Conservation (phyloP, 495 filamentous ascomycete genomes). For the Aspergillus diversus region DNA sequence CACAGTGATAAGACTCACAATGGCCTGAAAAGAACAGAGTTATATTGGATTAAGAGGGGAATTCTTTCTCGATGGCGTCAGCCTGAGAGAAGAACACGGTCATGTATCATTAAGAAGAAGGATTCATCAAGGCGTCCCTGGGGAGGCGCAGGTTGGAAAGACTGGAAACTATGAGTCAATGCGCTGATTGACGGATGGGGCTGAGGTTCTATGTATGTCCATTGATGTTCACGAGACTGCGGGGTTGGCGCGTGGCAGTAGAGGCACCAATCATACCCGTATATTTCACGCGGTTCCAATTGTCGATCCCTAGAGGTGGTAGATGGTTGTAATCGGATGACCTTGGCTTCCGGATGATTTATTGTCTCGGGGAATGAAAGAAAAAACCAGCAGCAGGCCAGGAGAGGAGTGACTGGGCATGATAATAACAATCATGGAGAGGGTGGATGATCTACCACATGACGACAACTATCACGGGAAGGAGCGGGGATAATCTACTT, state of each 20-base stretch:
- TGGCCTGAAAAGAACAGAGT: constrained; percentile 13
- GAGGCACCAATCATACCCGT: constrained; percentile 12
- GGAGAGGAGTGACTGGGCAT: constrained; percentile 7
- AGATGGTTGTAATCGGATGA: constrained; percentile 17
- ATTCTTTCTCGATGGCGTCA: not conserved
- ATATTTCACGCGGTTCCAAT: constrained; percentile 7
- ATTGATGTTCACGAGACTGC: constrained; percentile 31
- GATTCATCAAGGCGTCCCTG: constrained; percentile 12
- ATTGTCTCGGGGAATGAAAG: not conserved
- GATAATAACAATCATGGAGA: constrained; percentile 12
- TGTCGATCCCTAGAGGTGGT: constrained; percentile 5
- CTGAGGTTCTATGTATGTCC: constrained; percentile 22
- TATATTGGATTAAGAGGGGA: constrained; percentile 1
- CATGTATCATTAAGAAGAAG: constrained; percentile 1
- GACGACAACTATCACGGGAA: constrained; percentile 27
- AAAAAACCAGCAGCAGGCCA: constrained; percentile 5
- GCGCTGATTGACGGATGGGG: constrained; percentile 27
- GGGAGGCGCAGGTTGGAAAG: constrained; percentile 16
- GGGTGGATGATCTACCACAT: constrained; percentile 26
- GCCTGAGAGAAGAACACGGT: constrained; percentile 1
- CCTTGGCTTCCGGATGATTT: constrained; percentile 2
- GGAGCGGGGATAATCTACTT: constrained; percentile 14
- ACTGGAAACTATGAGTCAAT: constrained; percentile 33
- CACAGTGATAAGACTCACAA: constrained; percentile 32
- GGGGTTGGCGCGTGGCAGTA: constrained; percentile 32